phyloP scores from a whole-genome alignment of 2,329 filamentous ascomycete species.

The Colletotrichum neosansevieriae region DNA sequence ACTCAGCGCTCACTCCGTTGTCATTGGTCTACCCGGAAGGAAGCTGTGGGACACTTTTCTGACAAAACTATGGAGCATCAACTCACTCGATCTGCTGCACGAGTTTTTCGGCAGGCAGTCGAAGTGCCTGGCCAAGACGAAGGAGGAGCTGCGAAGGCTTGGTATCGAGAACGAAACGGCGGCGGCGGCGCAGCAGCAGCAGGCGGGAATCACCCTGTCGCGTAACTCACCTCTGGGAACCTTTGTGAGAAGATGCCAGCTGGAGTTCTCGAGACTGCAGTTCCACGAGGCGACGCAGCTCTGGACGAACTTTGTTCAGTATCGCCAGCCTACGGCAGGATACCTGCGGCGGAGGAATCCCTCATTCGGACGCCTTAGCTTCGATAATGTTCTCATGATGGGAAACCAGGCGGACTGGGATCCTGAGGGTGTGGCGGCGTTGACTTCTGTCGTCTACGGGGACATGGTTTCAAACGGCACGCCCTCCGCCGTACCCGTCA shows the following conservation, averaged over 20 bases:
- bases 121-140: slow-evolving; percentile 70
- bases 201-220: slow-evolving; percentile 71
- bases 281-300: slow-evolving; percentile 84
- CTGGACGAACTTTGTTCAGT: slow-evolving; percentile 86
- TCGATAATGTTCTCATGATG: slow-evolving; percentile 67
- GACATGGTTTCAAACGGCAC: slow-evolving; percentile 62
- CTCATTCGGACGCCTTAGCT: slow-evolving; percentile 66
- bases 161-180: slow-evolving; percentile 61
- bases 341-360: slow-evolving; percentile 74
- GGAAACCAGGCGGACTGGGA: slow-evolving; percentile 65
- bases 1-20: slow-evolving; percentile 63
- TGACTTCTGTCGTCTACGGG: slow-evolving; percentile 64
- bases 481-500: slow-evolving; percentile 64
- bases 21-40: slow-evolving; percentile 75
- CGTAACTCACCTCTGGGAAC: slow-evolving; percentile 83
- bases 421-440: slow-evolving; percentile 55
- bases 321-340: slow-evolving; percentile 79
- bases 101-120: slow-evolving; percentile 76
- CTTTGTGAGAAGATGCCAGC: slow-evolving; percentile 80
- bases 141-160: slow-evolving; percentile 69
- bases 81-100: slow-evolving; percentile 85
- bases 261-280: slow-evolving; percentile 84
- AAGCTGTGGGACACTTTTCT: slow-evolving; percentile 92
- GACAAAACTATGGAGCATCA: slow-evolving; percentile 83
- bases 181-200: slow-evolving; percentile 40